Conservation (phyloP, 495 filamentous ascomycete genomes). For the Penicillium herquei region DNA sequence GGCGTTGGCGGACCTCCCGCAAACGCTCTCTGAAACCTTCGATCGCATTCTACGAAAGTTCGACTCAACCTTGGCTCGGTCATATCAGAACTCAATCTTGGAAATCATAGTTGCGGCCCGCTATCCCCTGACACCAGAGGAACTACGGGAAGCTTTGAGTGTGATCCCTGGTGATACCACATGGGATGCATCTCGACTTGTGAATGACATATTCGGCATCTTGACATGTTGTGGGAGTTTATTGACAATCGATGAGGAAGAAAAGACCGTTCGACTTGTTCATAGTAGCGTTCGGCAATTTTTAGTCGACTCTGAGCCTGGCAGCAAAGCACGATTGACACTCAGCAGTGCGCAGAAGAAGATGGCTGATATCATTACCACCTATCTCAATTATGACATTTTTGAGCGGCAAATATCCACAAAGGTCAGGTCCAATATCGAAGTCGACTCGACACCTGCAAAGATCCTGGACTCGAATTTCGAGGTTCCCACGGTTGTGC, state of each 20-base stretch:
- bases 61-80: conserved; percentile 22
- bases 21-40: conserved; percentile 27
- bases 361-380: conserved; percentile 36
- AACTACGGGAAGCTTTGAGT: conserved; percentile 43
- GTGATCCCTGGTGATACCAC: conserved; percentile 32
- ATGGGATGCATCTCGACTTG: conserved; percentile 34
- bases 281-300: conserved; percentile 46
- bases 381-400: conserved; percentile 40
- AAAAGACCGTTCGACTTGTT: conserved; percentile 33
- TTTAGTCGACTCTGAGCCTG: conserved; percentile 20
- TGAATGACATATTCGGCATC: conserved; percentile 35
- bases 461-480: not conserved
- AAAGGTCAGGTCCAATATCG: not conserved
- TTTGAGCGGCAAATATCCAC: conserved; percentile 6
- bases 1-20: conserved; percentile 38
- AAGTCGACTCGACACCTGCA: not conserved
- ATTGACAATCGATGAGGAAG: conserved; percentile 44
- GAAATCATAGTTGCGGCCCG: conserved; percentile 24
- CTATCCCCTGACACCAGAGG: conserved; percentile 35
- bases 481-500: not conserved
- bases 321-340: not conserved
- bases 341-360: conserved; percentile 20
- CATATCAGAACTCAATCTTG: conserved; percentile 7
- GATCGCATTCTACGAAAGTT: conserved; percentile 35
- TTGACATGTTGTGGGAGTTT: conserved; percentile 42